phyloP scores from a whole-genome alignment of 495 filamentous ascomycete genomes.

The Aspergillus asperescens region DNA sequence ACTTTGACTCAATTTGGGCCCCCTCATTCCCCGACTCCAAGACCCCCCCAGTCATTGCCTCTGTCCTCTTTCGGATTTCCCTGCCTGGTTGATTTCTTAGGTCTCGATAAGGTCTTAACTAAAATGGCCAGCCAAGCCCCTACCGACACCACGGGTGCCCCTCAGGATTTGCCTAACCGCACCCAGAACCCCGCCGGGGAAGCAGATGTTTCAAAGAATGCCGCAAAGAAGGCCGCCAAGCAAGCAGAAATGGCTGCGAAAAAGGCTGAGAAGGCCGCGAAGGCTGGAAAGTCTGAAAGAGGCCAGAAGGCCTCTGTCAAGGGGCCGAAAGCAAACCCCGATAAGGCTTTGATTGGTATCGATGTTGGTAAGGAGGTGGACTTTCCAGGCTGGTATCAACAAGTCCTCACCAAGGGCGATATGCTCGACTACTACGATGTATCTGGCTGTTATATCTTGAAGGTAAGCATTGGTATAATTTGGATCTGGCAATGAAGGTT shows the following conservation, averaged over 20 bases:
- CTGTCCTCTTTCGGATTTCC: conserved; percentile 10
- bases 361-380: conserved; percentile 77
- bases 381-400: conserved; percentile 91
- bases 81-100: conserved; percentile 14
- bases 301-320: conserved; percentile 47
- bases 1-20: conserved; percentile 31
- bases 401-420: conserved; percentile 89
- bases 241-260: conserved; percentile 59
- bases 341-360: conserved; percentile 76
- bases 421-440: conserved; percentile 95
- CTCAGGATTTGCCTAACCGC: conserved; percentile 39
- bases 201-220: conserved; percentile 59
- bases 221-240: conserved; percentile 63
- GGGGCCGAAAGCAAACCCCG: conserved; percentile 40
- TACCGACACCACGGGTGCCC: conserved; percentile 24
- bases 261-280: conserved; percentile 66
- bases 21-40: conserved; percentile 8
- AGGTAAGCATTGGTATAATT: conserved; percentile 36
- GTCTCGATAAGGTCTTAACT: conserved; percentile 22
- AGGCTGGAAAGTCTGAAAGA: conserved; percentile 61
- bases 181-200: conserved; percentile 38
- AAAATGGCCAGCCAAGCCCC: conserved; percentile 40
- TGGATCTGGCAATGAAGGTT: background rate
- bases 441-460: conserved; percentile 91
- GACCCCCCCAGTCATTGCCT: conserved; percentile 12